Evolutionary conservation across 1,284 basidiomycete genomes (phyloP).

Genomic region (Melampsora larici-populina): DNA sequence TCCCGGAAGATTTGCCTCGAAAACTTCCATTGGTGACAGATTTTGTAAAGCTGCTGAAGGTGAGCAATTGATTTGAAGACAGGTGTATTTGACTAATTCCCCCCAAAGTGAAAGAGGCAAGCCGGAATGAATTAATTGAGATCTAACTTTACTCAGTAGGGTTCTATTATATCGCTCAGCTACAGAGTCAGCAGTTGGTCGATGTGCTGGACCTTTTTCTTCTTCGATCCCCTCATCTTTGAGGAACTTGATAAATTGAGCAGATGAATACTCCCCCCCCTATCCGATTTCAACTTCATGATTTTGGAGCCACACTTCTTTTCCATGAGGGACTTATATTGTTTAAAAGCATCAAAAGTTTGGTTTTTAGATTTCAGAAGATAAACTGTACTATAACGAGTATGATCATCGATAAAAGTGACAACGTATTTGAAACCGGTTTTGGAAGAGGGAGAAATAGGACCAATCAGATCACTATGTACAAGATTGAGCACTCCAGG

Average conservation of each 20-base stretch:
- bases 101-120: not conserved
- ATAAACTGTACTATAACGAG: not conserved
- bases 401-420: not conserved
- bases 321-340: not conserved
- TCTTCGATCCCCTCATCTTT: not conserved
- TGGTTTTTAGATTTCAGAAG: not conserved
- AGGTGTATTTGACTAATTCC: not conserved
- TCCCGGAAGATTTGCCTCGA: not conserved
- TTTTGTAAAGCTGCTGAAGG: not conserved
- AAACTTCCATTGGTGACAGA: not conserved
- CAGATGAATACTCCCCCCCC: not conserved
- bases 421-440: not conserved
- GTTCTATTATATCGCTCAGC: conserved; percentile 7
- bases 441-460: not conserved
- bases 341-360: too few species aligned
- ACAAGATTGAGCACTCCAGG: not conserved
- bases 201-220: not conserved
- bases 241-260: not conserved
- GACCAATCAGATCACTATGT: not conserved
- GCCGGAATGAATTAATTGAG: not conserved
- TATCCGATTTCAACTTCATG: not conserved
- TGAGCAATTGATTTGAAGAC: not conserved
- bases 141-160: not conserved
- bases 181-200: not conserved
- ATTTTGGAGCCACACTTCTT: not conserved